Evolutionary conservation across 805 yeast species (phyloP), one percentile per base, ranked within the genome.

Genomic region (Wickerhamomyces sydowiorum): DNA sequence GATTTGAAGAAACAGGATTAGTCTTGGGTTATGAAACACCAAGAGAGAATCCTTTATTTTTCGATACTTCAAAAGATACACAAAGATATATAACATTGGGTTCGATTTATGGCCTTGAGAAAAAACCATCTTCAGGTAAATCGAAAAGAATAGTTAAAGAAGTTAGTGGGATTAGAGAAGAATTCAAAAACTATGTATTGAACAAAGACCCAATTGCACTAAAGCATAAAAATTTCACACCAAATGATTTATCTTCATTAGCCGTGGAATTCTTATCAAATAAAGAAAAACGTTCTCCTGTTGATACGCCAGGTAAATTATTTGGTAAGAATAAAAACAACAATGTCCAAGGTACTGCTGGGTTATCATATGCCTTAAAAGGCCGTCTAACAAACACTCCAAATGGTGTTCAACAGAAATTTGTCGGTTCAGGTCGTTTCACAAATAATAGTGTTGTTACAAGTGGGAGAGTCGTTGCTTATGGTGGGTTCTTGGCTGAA

Each of bases 351-450:
- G 95, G 89, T 25, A 76, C 85, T 7, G 95, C 84, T 23, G 96
- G 96, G 7, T 70, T 86, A 45, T 74, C 86, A 2, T 87, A 86
- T 53, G 69, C 68, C 31, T 73, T 83, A 46, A 73, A 71, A 44
- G 95, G 95, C 7, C 74, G 87, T 58, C 64, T 87, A 30, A 57
- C 67, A 44, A 83, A 78, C 58, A 69, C 84, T 4, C 93, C 95
- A 19, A 77, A 81, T 53, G 95, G 96, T 38, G 62, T 78, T 20
- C 65, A 73, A 37, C 61, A 64, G 12, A 75, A 73, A 22, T 65
- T 65, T 40, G 69, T 82, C 33, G 78, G 76, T 17, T 86, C 89
- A 14, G 95, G 91, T 45, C 78, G 96, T 68, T 64, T 77, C 36
- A 65, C 76, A 36, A 67, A 67, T 42, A 62, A 70, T 33, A 62